Evolutionary conservation across 2,329 filamentous ascomycete genomes (phyloP), one percentile per base, ranked within the genome.

Genomic region (Helotiales sp.): DNA sequence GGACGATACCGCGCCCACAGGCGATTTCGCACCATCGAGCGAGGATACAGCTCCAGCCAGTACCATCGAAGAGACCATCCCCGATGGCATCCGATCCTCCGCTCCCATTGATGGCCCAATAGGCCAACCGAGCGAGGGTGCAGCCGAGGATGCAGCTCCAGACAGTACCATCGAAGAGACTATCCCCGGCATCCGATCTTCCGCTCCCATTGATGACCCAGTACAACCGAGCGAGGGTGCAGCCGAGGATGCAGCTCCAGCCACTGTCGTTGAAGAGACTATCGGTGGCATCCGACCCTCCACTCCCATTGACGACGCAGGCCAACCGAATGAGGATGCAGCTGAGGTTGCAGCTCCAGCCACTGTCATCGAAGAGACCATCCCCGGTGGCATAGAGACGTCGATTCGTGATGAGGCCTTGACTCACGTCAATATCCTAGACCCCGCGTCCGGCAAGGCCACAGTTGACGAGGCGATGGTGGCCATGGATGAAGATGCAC

Each of bases 391-490:
- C 46, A 48, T 48, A 48, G 27, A 48, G 27, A 48, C 46, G 46
- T 48, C 13, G 46, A 48, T 48, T 48, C 27, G 25, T 30, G 25
- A 48, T 48, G 27, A 48, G 46, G 46, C 46, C 46, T 31, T 17
- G 7, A 48, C 25, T 30, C 13, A 48, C 25, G 46, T 48, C 25
- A 48, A 48, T 48, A 48, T 48, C 27, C 15, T 48, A 31, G 27
- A 48, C 13, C 46, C 46, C 27, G 27, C 44, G 24, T 47, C 24
- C 9, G 24, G 44, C 22, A 47, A 48, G 7, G 46, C 46, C 10
- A 48, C 25, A 48, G 25, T 48, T 48, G 46, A 48, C 46, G 15
- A 48, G 25, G 46, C 46, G 27, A 31, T 48, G 22, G 46, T 48
- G 46, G 46, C 46, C 15, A 48, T 48, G 27, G 27, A 31, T 30